phyloP scores from a whole-genome alignment of 2,329 filamentous ascomycete genomes.

The Calonectria pseudoturangicola region DNA sequence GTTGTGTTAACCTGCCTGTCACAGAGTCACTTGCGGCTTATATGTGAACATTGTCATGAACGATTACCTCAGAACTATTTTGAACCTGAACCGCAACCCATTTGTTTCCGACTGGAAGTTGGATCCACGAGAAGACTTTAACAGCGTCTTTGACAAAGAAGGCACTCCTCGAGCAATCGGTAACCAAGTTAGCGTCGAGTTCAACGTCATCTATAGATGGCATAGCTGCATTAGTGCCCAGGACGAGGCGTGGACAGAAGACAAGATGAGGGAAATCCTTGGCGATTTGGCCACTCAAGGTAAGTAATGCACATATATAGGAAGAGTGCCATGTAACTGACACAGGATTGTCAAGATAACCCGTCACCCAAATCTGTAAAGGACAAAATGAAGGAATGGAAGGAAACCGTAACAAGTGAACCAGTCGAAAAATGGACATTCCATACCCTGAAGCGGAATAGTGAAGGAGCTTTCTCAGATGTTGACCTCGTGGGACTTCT shows the following conservation, averaged over 20 bases:
- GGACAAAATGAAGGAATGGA: background rate
- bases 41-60: constrained; percentile 22
- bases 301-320: background rate
- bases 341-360: background rate
- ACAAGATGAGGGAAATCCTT: background rate
- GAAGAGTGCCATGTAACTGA: background rate
- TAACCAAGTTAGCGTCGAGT: constrained; percentile 16
- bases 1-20: background rate
- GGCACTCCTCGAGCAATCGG: constrained; percentile 16
- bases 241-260: background rate
- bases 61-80: constrained; percentile 15
- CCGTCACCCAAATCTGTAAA: background rate
- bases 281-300: background rate
- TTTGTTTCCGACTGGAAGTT: background rate
- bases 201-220: constrained; percentile 16
- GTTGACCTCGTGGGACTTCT: background rate
- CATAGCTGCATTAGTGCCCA: background rate
- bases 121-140: background rate
- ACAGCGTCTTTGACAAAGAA: background rate
- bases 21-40: background rate
- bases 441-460: background rate
- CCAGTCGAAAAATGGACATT: background rate
- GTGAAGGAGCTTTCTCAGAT: background rate
- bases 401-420: background rate
- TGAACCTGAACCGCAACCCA: constrained; percentile 14